Evolutionary conservation across 768 basidiomycete genomes (phyloP).

Genomic region (Candolleomyces aberdarensis): DNA sequence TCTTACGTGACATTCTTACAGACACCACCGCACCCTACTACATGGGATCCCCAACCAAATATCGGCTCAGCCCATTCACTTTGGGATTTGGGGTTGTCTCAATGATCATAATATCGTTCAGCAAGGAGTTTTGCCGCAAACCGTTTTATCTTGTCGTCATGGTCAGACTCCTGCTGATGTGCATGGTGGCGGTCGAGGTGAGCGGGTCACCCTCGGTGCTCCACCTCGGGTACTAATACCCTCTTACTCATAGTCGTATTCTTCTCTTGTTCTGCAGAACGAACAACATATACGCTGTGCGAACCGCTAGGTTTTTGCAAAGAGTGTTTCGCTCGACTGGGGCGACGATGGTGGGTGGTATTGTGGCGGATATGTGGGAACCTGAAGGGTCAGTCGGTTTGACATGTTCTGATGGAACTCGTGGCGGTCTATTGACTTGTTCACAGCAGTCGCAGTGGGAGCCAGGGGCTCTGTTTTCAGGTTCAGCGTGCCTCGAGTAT

Average conservation of each 20-base stretch:
- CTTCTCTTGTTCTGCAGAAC: slow-evolving; percentile 21
- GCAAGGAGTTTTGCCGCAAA: slow-evolving; percentile 65
- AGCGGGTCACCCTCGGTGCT: slow-evolving; percentile 10
- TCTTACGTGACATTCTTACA: slow-evolving; percentile 15
- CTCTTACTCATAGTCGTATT: background rate
- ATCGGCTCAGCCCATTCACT: slow-evolving; percentile 49
- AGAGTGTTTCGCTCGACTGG: slow-evolving; percentile 69
- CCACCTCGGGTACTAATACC: slow-evolving; percentile 4
- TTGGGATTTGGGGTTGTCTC: slow-evolving; percentile 61
- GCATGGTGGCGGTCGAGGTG: slow-evolving; percentile 46
- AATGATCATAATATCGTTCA: slow-evolving; percentile 61
- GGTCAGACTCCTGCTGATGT: slow-evolving; percentile 47
- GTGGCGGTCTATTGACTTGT: no score
- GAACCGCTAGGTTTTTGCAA: slow-evolving; percentile 60
- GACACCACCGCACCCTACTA: slow-evolving; percentile 52
- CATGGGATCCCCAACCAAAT: slow-evolving; percentile 47
- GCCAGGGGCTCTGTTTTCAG: no score
- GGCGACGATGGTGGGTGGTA: slow-evolving; percentile 74
- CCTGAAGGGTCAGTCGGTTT: slow-evolving; percentile 47
- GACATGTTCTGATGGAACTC: no score
- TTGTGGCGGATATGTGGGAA: slow-evolving; percentile 66
- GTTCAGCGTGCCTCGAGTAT: no score
- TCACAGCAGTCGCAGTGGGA: no score
- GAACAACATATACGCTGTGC: slow-evolving; percentile 59
- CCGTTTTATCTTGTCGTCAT: slow-evolving; percentile 52